These are phyloP conservation scores for Pythium insidiosum DNA, from an alignment of 352 stramenopile species.

Conservation along the genomic window DNA sequence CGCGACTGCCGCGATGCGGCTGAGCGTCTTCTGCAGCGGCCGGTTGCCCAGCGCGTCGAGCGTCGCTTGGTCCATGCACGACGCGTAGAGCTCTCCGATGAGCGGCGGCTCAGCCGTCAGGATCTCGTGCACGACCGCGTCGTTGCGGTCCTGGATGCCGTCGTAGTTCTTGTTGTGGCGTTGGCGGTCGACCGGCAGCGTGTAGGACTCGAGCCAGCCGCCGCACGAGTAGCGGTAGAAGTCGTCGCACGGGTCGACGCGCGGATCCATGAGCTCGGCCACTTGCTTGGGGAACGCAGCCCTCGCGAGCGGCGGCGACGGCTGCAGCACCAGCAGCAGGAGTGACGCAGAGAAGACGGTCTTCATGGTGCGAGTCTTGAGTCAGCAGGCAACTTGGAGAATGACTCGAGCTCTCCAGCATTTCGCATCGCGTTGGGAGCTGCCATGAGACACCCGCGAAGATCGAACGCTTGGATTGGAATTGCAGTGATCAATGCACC, in stretches of 20 bases:
- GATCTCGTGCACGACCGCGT: constrained; percentile 42
- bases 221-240: constrained; percentile 72
- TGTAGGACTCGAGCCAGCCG: constrained; percentile 32
- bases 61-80: constrained; percentile 45
- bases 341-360: constrained; percentile 17
- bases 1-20: constrained; percentile 22
- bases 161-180: constrained; percentile 40
- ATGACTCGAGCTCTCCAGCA: too few relatives aligned
- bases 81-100: constrained; percentile 51
- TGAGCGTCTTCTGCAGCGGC: constrained; percentile 29
- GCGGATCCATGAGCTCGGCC: constrained; percentile 32
- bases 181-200: constrained; percentile 15
- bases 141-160: constrained; percentile 39
- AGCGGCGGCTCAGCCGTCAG: constrained; percentile 55
- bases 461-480: too few relatives aligned
- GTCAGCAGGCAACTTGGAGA: too few relatives aligned
- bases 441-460: too few relatives aligned
- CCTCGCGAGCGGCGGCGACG: constrained; percentile 2
- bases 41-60: constrained; percentile 32
- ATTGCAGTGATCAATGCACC: too few relatives aligned
- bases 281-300: constrained; percentile 26
- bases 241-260: constrained; percentile 47
- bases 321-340: constrained; percentile 9
- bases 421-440: too few relatives aligned
- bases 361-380: constrained; percentile 22